Conservation (phyloP, 2,329 filamentous ascomycete species). For the Pseudofabraea citricarpa region DNA sequence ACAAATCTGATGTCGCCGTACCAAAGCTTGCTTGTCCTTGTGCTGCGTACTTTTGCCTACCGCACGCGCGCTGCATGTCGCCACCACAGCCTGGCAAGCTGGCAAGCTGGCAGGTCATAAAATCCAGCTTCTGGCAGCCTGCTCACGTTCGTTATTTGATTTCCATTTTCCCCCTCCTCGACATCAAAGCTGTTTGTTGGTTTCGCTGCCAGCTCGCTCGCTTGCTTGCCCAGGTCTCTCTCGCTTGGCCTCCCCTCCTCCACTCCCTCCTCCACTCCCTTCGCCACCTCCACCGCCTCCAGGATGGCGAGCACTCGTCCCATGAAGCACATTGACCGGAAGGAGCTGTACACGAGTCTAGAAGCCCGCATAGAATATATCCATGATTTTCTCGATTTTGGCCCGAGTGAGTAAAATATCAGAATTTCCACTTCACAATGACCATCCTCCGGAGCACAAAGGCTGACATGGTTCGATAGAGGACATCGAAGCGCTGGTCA, state of each 20-base stretch:
- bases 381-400: slow-evolving; percentile 21
- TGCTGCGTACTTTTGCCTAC: neutral
- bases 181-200: no score
- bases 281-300: neutral
- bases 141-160: neutral
- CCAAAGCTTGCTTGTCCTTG: neutral
- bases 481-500: slow-evolving; percentile 20
- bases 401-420: slow-evolving; percentile 7
- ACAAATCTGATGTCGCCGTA: slow-evolving; percentile 1
- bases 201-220: no score
- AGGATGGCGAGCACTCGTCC: slow-evolving; percentile 8
- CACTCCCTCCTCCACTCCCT: neutral
- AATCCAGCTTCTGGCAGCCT: neutral
- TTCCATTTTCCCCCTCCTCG: neutral
- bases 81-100: neutral
- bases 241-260: neutral
- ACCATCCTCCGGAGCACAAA: neutral
- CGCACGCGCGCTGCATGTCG: neutral
- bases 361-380: slow-evolving; percentile 22
- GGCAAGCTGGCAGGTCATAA: no score
- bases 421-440: neutral
- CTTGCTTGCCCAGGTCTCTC: neutral
- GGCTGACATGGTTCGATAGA: slow-evolving; percentile 2
- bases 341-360: slow-evolving; percentile 17
- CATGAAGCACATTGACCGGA: slow-evolving; percentile 13